Conservation (phyloP, 768 basidiomycete genomes). For the Amylocystis lapponica region DNA sequence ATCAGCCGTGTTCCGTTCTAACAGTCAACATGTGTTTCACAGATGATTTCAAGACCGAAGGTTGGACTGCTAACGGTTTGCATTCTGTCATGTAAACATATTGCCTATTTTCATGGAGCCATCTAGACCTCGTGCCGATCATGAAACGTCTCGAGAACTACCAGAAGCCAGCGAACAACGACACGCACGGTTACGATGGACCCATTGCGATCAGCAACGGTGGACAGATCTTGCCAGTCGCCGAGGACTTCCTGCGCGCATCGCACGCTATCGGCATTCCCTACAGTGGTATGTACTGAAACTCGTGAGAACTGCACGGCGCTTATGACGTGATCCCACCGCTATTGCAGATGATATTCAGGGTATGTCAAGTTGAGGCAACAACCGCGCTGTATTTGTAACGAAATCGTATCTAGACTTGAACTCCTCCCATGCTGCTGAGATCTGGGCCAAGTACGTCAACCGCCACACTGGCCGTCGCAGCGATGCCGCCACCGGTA, state of each 20-base stretch:
- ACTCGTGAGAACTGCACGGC: background rate
- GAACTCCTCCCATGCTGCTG: conserved; percentile 52
- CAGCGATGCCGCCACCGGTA: conserved; percentile 65
- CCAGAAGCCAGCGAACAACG: conserved; percentile 64
- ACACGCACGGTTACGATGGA: conserved; percentile 65
- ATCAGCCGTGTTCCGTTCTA: background rate
- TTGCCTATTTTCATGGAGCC: background rate
- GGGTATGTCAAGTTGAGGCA: conserved; percentile 24
- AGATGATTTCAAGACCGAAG: conserved; percentile 71
- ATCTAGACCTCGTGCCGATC: conserved; percentile 55
- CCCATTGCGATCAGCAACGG: conserved; percentile 74
- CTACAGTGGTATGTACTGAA: conserved; percentile 46
- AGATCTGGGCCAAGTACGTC: conserved; percentile 77
- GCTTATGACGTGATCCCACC: no score
- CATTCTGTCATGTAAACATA: background rate
- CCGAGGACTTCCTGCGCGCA: conserved; percentile 66
- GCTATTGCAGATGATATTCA: conserved; percentile 56
- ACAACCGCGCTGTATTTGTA: background rate
- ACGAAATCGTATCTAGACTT: conserved; percentile 34
- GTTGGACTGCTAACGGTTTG: conserved; percentile 60
- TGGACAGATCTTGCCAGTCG: conserved; percentile 55
- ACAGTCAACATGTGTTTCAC: conserved; percentile 2
- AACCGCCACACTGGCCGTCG: conserved; percentile 68
- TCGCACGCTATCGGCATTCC: conserved; percentile 56
- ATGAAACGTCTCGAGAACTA: conserved; percentile 78